These are phyloP conservation scores for Clathrospora elynae DNA, from an alignment of 2,329 filamentous ascomycete species.

Conservation along the genomic window DNA sequence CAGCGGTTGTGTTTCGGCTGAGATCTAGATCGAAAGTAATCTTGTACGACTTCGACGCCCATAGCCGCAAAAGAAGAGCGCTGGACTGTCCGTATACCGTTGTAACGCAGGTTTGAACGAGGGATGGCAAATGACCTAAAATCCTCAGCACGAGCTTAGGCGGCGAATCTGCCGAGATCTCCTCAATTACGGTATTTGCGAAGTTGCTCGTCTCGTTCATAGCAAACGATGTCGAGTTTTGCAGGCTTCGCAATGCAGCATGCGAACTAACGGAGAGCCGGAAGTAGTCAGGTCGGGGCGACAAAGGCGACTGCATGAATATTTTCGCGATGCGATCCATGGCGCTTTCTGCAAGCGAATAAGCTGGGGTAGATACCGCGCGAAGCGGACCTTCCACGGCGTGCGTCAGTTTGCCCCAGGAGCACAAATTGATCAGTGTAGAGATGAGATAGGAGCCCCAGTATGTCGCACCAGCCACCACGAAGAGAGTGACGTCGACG, in stretches of 20 bases:
- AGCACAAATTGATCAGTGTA: conserved; percentile 26
- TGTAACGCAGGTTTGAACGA: conserved; percentile 10
- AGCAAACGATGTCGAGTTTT: conserved; percentile 43
- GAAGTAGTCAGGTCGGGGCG: conserved; percentile 41
- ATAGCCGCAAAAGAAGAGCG: conserved; percentile 32
- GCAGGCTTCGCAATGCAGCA: conserved; percentile 45
- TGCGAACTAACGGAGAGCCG: conserved; percentile 47
- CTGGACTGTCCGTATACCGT: conserved; percentile 18
- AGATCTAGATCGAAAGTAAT: conserved; percentile 44
- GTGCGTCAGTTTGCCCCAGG: conserved; percentile 25
- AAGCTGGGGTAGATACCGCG: conserved; percentile 36
- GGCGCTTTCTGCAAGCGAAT: conserved; percentile 43
- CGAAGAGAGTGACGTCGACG: conserved; percentile 74
- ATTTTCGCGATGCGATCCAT: conserved; percentile 44
- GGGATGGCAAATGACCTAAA: conserved; percentile 22
- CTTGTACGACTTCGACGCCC: conserved; percentile 45
- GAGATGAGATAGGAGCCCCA: conserved; percentile 41
- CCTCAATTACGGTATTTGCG: conserved; percentile 31
- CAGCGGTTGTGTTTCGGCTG: conserved; percentile 24
- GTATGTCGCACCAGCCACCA: conserved; percentile 60
- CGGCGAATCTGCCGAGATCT: conserved; percentile 29
- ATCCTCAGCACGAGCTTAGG: conserved; percentile 22
- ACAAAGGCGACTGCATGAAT: conserved; percentile 32
- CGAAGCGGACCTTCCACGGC: conserved; percentile 25
- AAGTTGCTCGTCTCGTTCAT: conserved; percentile 40